Percentiles rank a stretch among this genome's conserved stretches.
These are phyloP conservation scores for Tranzscheliella williamsii DNA, from an alignment of 1,284 basidiomycete genomes.

Conservation along the genomic window DNA sequence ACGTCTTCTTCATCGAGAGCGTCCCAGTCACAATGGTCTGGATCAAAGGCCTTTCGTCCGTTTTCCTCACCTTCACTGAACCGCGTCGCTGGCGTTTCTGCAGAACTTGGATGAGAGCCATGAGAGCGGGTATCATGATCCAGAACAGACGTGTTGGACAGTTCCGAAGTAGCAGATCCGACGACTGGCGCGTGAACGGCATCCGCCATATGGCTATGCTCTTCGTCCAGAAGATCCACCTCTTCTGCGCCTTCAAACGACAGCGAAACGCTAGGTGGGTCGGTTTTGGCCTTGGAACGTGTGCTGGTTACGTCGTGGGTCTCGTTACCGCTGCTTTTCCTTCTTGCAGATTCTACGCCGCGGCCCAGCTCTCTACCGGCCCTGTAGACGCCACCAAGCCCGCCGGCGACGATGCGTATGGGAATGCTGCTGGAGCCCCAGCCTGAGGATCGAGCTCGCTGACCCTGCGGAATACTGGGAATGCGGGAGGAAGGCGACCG, in stretches of 20 bases:
- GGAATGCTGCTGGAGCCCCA: slow-evolving; percentile 36
- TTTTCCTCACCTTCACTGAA: slow-evolving; percentile 27
- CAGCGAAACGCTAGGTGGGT: slow-evolving; percentile 6
- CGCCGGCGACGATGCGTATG: slow-evolving; percentile 37
- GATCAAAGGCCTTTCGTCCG: background rate
- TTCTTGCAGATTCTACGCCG: slow-evolving; percentile 28
- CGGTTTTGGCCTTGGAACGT: background rate
- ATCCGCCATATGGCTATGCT: too few species aligned
- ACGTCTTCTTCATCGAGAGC: slow-evolving; percentile 7
- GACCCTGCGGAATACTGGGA: slow-evolving; percentile 38
- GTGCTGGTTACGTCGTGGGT: background rate
- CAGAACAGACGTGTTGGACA: slow-evolving; percentile 14
- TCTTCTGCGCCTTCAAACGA: slow-evolving; percentile 29
- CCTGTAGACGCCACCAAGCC: slow-evolving; percentile 32
- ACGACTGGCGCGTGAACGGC: background rate
- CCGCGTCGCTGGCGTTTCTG: slow-evolving; percentile 26
- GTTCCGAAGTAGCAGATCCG: slow-evolving; percentile 10
- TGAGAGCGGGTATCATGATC: slow-evolving; percentile 9
- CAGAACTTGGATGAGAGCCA: slow-evolving; percentile 28
- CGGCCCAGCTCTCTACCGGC: slow-evolving; percentile 37
- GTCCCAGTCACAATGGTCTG: slow-evolving; percentile 30
- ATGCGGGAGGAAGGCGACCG: slow-evolving; percentile 24
- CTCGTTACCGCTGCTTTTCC: slow-evolving; percentile 14
- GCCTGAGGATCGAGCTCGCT: slow-evolving; percentile 20
- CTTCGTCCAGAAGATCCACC: slow-evolving; percentile 23